Conservation (phyloP, 2,329 filamentous ascomycete species). For the Xylariaceae sp. region DNA sequence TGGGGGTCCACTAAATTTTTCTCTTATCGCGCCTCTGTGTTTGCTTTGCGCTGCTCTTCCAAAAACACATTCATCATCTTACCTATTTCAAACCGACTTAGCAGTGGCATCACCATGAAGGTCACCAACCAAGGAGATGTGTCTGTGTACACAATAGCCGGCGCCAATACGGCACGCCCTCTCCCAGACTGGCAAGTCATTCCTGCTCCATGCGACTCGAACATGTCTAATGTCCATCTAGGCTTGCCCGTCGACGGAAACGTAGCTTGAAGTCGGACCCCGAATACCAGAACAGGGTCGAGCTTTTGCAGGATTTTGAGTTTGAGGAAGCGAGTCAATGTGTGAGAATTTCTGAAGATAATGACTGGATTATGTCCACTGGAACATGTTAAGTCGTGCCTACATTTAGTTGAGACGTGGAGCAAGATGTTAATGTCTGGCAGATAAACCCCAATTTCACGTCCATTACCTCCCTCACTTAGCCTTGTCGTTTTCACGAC, state of each 20-base stretch:
- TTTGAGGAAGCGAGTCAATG: constrained; percentile 95
- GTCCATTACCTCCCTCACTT: constrained; percentile 93
- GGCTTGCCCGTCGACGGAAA: constrained; percentile 82
- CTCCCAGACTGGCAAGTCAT: constrained; percentile 74
- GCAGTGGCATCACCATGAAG: constrained; percentile 61
- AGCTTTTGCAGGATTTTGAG: constrained; percentile 95
- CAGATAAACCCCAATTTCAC: constrained; percentile 76
- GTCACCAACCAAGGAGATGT: constrained; percentile 80
- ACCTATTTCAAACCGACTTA: neutral
- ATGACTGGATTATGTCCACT: constrained; percentile 95
- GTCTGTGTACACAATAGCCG: constrained; percentile 93
- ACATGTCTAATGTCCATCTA: constrained; percentile 12
- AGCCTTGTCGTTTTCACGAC: constrained; percentile 88
- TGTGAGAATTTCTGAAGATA: constrained; percentile 89
- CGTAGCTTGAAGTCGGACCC: constrained; percentile 88
- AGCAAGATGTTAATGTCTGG: constrained; percentile 1
- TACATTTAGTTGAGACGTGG: neutral
- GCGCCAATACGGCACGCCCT: constrained; percentile 81
- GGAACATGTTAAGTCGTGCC: constrained; percentile 60
- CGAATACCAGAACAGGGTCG: constrained; percentile 91
- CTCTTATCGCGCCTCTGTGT: constrained; percentile 23
- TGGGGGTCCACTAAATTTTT: constrained; percentile 15
- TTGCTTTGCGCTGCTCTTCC: constrained; percentile 2
- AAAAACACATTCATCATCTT: constrained; percentile 1
- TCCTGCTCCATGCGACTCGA: neutral